Evolutionary conservation across 1,284 basidiomycete genomes (phyloP), one percentile per base, ranked within the genome.

Genomic region (Cutaneotrichosporon curvatum): DNA sequence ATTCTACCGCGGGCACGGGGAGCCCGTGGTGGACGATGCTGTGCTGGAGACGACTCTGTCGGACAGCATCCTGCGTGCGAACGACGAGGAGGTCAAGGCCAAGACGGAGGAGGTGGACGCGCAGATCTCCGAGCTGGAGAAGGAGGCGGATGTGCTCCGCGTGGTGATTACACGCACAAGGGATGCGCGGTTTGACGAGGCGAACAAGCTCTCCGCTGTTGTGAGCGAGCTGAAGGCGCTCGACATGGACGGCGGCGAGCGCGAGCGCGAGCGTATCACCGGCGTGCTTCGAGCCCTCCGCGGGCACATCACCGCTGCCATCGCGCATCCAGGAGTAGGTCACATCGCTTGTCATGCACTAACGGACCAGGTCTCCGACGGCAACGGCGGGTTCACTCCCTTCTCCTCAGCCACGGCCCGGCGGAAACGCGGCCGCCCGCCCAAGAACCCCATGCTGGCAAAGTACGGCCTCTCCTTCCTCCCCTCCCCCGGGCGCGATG

Each of bases 401-500:
- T 63, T 56, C 47, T 58, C 62, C 5, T 60, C 67, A 2, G 65
- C 67, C 5, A 61, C 62, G 15, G 62, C 63, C 2, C 50, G 55
- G 1, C 48, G 62, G 10, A 37, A 55, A n/a, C 54, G 62, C 19
- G 62, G 62, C 3, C 55, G 62, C 10, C 62, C 62, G 10, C 61
- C 62, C 11, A 62, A 64, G 46, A 51, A 46, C 23, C 22, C 32
- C 14, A 40, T 41, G 15, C 32, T 43, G 15, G 31, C 39, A 11
- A 40, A 48, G 37, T 41, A 48, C 25, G 25, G 40, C 6, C 45
- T 36, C 32, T 31, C 44, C 23, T 18, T 36, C 16, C 20, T 48
- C 18, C 42, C 25, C 25, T 28, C 25, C 8, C 25, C 25, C 12
- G 25, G 25, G 25, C 25, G 25, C 25, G 25, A 28, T 7, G 25